Evolutionary conservation across 2,329 filamentous ascomycete genomes (phyloP).

Genomic region (Pestalotiopsis sp.): DNA sequence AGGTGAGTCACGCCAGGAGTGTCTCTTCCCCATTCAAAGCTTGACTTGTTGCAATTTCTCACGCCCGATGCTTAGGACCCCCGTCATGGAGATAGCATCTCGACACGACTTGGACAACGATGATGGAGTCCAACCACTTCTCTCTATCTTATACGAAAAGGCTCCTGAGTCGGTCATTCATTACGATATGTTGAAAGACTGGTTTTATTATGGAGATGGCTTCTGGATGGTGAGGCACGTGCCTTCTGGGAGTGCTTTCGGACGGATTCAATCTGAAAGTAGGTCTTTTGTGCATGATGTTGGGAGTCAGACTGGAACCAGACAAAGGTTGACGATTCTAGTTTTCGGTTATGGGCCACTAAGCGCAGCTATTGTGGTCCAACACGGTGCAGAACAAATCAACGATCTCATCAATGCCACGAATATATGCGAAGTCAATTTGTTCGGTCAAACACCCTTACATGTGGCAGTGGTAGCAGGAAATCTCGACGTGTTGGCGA

Average conservation of each 20-base stretch:
- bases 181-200: neutral
- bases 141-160: neutral
- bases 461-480: neutral
- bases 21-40: neutral
- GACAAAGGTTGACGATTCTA: neutral
- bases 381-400: neutral
- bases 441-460: neutral
- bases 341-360: neutral
- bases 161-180: neutral
- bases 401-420: neutral
- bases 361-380: neutral
- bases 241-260: neutral
- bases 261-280: neutral
- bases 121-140: neutral
- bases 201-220: neutral
- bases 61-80: neutral
- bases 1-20: neutral
- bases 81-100: neutral
- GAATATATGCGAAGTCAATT: neutral
- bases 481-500: neutral
- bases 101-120: neutral
- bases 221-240: neutral
- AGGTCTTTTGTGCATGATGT: neutral
- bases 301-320: neutral
- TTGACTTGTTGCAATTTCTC: neutral